A percentile compares a stretch with the other conserved stretches of the same genome.
phyloP scores from a whole-genome alignment of 169 alveolate species.

The Plasmodium vivax region DNA sequence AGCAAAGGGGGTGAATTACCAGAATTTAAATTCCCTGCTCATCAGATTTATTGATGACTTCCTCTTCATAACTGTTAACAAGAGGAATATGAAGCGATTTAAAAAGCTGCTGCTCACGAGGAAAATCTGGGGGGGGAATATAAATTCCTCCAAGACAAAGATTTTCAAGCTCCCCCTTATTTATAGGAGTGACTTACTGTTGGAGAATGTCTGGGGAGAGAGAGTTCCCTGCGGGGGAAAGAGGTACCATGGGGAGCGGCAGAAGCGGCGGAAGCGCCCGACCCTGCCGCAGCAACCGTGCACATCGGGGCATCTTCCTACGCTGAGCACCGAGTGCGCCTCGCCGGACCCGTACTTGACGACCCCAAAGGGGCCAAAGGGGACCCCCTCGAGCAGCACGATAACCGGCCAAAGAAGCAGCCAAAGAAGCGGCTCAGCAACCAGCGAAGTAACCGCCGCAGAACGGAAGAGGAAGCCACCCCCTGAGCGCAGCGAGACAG shows the following conservation, averaged over 20 bases:
- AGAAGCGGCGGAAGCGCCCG: neutral
- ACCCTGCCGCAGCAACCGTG: neutral
- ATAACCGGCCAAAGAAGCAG: neutral
- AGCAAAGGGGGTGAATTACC: neutral
- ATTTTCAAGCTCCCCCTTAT: slow-evolving; percentile 63
- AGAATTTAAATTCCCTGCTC: slow-evolving; percentile 27
- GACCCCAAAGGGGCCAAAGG: neutral
- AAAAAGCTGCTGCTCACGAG: slow-evolving; percentile 32
- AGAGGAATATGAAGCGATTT: slow-evolving; percentile 48
- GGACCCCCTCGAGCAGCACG: neutral
- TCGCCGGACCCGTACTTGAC: neutral
- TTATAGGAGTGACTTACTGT: slow-evolving; percentile 16
- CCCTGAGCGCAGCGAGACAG: neutral
- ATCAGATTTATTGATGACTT: slow-evolving; percentile 71
- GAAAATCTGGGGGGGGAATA: slow-evolving; percentile 74
- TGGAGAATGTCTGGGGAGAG: neutral
- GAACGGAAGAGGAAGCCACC: neutral
- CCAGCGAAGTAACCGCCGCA: neutral
- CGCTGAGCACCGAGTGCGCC: neutral
- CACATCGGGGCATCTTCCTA: neutral
- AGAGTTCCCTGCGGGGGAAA: neutral
- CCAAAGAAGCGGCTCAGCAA: neutral
- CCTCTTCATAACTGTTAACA: slow-evolving; percentile 49
- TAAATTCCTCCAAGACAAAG: slow-evolving; percentile 60
- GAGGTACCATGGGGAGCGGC: neutral